Base-by-base conservation (phyloP, 768 basidiomycete genomes). In the Agrocybe pediades region DNA sequence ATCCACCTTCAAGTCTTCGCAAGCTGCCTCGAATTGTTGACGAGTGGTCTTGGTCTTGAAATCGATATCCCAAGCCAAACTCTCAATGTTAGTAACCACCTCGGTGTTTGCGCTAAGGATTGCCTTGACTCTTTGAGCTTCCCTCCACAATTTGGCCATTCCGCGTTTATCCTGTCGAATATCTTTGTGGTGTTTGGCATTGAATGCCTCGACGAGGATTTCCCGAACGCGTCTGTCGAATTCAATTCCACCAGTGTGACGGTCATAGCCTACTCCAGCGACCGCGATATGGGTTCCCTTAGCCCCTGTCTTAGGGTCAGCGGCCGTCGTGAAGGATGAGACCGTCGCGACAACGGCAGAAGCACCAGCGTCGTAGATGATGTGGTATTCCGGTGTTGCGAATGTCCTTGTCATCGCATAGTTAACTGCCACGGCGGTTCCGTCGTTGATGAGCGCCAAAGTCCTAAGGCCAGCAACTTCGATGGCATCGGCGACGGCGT, bases 351-450 rank as follows among this genome's bases (percentile, higher is more conserved):
- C 79, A 39, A 88, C 86, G 3, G 88, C 80, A 1, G 87, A 87
- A 5, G 96, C 92, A 40, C 97, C 97, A 0, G 94, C 92, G 62
- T 98, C 97, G 71, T 90, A 99, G 54, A 99, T 86, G 60, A 99
- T 71, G 66, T 98, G 95, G 68, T 88, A 83, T 64, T 95, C 89
- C 0, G 86, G 84, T 2, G 73, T 74, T 0, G 88, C 74, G 76
- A 98, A 98, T 1, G 85, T 79, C 44, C 96, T 84, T 1, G 95
- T 94, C 94, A 98, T 97, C 40, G 97, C 97, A 65, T 92, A 99
- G 74, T 99, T 99, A 61, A 98, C 81, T 13, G 94, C 97, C n/a
- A 95, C 88, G 2, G 95, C 92, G 0, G 92, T 85, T 23, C 96
- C 96, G 62, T 99, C 97, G 61, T 95, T 90, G 49, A 99, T 83